phyloP scores from a whole-genome alignment of 2,329 filamentous ascomycete genomes.

The Fusarium fracticaudum region DNA sequence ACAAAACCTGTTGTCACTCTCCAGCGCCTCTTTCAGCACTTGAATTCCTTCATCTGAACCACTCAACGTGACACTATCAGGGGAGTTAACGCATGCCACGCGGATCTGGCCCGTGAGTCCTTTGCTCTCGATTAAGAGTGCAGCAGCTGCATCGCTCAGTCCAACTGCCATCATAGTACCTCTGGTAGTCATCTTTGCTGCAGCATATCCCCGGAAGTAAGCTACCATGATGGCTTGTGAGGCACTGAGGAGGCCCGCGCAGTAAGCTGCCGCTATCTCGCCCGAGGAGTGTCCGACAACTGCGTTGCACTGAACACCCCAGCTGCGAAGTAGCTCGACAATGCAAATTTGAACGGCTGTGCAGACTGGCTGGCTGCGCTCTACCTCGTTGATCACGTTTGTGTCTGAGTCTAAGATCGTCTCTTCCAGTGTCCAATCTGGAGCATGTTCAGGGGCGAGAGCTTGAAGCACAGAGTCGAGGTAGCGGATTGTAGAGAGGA shows the following conservation, averaged over 20 bases:
- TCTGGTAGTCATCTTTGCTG: fast-evolving
- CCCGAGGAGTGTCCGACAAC: background rate
- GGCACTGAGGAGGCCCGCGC: fast-evolving
- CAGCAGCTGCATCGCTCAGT: background rate
- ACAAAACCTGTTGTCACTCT: background rate
- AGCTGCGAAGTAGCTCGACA: background rate
- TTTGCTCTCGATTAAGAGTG: background rate
- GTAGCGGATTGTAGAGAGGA: background rate
- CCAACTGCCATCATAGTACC: background rate
- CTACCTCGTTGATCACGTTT: background rate
- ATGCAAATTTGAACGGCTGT: background rate
- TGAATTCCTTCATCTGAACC: background rate
- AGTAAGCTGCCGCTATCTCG: background rate
- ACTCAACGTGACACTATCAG: background rate
- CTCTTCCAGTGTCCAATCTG: background rate
- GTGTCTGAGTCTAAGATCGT: background rate
- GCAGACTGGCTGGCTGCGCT: background rate
- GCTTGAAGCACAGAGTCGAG: background rate
- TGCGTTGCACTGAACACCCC: background rate
- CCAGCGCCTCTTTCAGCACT: background rate
- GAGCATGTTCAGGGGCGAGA: background rate
- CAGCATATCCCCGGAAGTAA: background rate
- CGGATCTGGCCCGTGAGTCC: background rate
- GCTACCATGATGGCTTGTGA: background rate
- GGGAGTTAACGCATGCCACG: background rate